Percentiles rank a stretch among this genome's conserved stretches.
phyloP scores from a whole-genome alignment of 129 eudicot species.

The Calendula officinalis region DNA sequence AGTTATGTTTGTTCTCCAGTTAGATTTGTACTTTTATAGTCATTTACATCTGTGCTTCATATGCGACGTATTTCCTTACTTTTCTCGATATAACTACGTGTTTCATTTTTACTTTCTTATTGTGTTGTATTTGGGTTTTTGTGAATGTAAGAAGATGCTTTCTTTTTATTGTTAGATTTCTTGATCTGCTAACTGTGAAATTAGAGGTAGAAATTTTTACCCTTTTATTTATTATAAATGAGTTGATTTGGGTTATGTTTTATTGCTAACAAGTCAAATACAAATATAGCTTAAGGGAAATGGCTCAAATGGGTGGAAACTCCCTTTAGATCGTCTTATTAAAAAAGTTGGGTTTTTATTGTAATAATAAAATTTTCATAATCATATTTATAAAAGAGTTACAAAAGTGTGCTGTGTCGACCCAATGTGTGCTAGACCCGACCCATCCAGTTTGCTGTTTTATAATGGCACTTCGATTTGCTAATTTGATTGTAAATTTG shows the following conservation, averaged over 20 bases:
- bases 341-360: neutral
- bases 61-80: conserved; percentile 13
- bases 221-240: neutral
- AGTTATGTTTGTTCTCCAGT: conserved; percentile 23
- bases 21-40: conserved; percentile 5
- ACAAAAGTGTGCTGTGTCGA: too few relatives aligned
- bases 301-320: neutral
- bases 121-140: neutral
- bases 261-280: neutral
- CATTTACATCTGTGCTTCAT: conserved; percentile 12
- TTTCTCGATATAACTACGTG: conserved; percentile 5
- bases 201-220: neutral
- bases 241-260: neutral
- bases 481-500: neutral
- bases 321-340: neutral
- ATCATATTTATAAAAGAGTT: too few relatives aligned
- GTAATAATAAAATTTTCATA: neutral
- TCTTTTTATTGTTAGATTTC: conserved; percentile 5
- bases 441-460: too few relatives aligned
- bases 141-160: conserved; percentile 7
- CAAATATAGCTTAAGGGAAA: neutral
- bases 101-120: conserved; percentile 10
- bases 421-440: too few relatives aligned
- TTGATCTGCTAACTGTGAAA: neutral
- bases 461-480: neutral